These are phyloP conservation scores for Westerdykella ornata DNA, from an alignment of 2,329 filamentous ascomycete genomes.

Conservation along the genomic window DNA sequence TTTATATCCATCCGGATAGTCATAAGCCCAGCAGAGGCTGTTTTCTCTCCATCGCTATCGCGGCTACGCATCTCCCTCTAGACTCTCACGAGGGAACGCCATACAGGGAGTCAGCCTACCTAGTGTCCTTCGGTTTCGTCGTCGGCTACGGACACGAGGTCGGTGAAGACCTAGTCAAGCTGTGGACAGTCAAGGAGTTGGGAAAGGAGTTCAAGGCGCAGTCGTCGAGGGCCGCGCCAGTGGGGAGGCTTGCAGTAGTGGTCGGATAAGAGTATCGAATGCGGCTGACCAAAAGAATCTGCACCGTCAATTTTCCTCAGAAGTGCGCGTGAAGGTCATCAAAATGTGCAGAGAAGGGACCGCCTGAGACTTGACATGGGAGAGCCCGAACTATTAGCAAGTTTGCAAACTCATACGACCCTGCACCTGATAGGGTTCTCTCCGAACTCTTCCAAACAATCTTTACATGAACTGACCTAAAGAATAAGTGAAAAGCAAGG, in stretches of 20 bases:
- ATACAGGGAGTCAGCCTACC: conserved; percentile 3
- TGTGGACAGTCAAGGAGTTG: conserved; percentile 10
- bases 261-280: conserved; percentile 10
- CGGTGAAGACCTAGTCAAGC: background rate
- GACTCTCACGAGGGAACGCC: conserved; percentile 1
- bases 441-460: no score
- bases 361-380: no score
- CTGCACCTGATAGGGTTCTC: no score
- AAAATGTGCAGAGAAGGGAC: no score
- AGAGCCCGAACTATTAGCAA: no score
- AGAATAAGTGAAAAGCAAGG: no score
- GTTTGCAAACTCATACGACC: no score
- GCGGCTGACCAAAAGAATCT: conserved; percentile 3
- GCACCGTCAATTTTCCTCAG: no score
- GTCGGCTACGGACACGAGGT: conserved; percentile 6
- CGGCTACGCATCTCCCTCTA: no score
- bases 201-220: conserved; percentile 3
- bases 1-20: conserved; percentile 7
- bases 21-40: background rate
- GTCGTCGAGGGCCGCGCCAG: background rate
- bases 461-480: no score
- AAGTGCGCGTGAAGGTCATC: no score
- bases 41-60: no score
- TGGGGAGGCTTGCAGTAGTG: conserved; percentile 13
- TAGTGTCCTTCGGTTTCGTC: background rate